Percentiles rank a stretch among this genome's conserved stretches.
Conservation (phyloP, 2,329 filamentous ascomycete genomes). For the Alternaria arborescens region DNA sequence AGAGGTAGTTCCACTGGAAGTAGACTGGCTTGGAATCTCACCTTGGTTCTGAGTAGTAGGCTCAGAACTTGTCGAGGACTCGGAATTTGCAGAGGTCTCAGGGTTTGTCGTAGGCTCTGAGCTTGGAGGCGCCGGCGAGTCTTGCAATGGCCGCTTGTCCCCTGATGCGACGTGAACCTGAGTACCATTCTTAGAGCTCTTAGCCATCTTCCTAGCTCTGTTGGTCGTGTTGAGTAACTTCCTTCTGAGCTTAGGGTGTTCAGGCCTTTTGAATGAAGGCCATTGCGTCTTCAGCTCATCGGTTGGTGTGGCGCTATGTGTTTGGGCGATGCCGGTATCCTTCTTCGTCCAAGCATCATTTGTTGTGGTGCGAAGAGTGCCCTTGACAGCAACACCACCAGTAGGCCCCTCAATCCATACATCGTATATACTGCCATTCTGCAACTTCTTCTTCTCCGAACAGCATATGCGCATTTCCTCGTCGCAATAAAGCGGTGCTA, state of each 20-base stretch:
- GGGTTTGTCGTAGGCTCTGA: not conserved
- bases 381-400: slow-evolving; percentile 57
- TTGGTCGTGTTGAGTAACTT: not conserved
- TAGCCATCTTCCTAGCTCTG: not conserved
- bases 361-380: slow-evolving; percentile 35
- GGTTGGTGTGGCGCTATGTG: not conserved
- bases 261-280: not conserved
- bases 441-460: slow-evolving; percentile 53
- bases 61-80: not conserved
- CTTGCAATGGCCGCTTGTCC: not conserved
- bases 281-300: too few relatives aligned
- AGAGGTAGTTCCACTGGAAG: slow-evolving; percentile 3
- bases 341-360: not conserved
- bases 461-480: slow-evolving; percentile 77
- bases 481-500: slow-evolving; percentile 79
- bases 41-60: slow-evolving; percentile 2
- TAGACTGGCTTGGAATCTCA: not conserved
- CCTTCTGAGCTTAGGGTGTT: not conserved
- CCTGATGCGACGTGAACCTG: not conserved
- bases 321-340: too few relatives aligned
- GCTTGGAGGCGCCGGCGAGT: not conserved
- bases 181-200: not conserved
- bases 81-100: not conserved
- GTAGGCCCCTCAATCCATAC: slow-evolving; percentile 54
- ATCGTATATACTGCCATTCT: slow-evolving; percentile 40